A percentile compares a stretch with the other conserved stretches of the same genome.
phyloP scores from a whole-genome alignment of 2,329 filamentous ascomycete species.

The Allantophomopsis lycopodina region DNA sequence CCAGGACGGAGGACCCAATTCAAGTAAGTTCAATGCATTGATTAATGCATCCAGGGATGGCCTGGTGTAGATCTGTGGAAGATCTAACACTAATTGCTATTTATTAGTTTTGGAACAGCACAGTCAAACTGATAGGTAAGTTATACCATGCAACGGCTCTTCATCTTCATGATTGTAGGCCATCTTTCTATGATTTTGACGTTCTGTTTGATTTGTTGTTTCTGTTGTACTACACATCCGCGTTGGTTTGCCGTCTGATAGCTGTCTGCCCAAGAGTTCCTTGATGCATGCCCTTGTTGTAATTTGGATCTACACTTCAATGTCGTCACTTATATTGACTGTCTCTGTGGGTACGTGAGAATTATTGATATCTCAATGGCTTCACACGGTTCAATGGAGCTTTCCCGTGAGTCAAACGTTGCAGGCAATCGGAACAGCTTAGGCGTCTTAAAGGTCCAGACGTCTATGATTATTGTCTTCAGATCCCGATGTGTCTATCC shows the following conservation, averaged over 20 bases:
- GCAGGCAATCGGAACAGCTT: too few species aligned
- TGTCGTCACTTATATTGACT: not conserved
- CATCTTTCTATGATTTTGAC: not conserved
- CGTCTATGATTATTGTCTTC: too few species aligned
- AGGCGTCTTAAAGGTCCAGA: too few species aligned
- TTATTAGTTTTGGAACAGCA: not conserved
- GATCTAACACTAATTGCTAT: slow-evolving; percentile 42
- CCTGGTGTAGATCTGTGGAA: slow-evolving; percentile 72
- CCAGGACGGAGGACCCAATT: slow-evolving; percentile 57
- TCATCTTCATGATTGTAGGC: not conserved
- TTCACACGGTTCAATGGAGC: too few species aligned
- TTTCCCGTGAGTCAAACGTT: too few species aligned
- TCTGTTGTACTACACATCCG: not conserved
- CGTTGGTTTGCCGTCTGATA: not conserved
- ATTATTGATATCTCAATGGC: too few species aligned
- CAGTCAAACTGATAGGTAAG: not conserved
- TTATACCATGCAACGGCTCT: slow-evolving; percentile 5
- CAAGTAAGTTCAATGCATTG: slow-evolving; percentile 50
- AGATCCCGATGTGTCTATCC: too few species aligned
- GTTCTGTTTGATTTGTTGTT: not conserved
- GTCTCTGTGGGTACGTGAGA: not conserved
- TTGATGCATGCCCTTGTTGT: not conserved
- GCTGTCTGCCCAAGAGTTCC: not conserved
- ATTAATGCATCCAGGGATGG: slow-evolving; percentile 54
- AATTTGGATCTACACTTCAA: too few species aligned